Percentiles rank a stretch among this genome's conserved stretches.
Conservation (phyloP, 495 filamentous ascomycete species). For the Penicillium riverlandense region DNA sequence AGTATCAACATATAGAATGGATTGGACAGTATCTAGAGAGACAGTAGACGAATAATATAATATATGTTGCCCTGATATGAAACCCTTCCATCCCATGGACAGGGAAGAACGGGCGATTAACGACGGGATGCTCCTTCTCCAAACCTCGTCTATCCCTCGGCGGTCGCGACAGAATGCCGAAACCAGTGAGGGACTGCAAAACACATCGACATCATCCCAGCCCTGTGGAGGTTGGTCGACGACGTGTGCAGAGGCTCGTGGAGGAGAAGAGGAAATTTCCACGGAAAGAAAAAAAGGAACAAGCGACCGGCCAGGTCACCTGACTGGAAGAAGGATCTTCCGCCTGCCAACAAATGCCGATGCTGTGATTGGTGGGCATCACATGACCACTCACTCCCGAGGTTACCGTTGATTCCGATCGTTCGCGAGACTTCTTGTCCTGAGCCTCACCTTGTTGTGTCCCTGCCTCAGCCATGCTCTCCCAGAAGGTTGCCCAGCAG, state of each 20-base stretch:
- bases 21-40: too few relatives aligned
- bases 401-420: constrained; percentile 35
- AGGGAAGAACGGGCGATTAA: constrained; percentile 52
- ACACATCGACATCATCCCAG: constrained; percentile 40
- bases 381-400: constrained; percentile 36
- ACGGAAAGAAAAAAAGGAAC: constrained; percentile 11
- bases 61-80: constrained; percentile 48
- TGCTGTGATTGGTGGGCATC: constrained; percentile 27
- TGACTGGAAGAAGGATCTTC: constrained; percentile 31
- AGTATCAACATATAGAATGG: too few relatives aligned
- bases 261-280: constrained; percentile 17
- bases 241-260: constrained; percentile 44
- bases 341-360: constrained; percentile 23
- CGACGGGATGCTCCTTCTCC: constrained; percentile 46
- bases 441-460: constrained; percentile 3
- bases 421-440: constrained; percentile 12
- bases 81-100: constrained; percentile 42
- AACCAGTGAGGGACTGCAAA: constrained; percentile 34
- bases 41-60: background rate
- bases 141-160: constrained; percentile 31
- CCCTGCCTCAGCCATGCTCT: constrained; percentile 47
- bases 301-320: constrained; percentile 14
- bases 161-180: constrained; percentile 45
- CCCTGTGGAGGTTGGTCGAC: constrained; percentile 17
- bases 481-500: constrained; percentile 58